Conservation (phyloP, 495 filamentous ascomycete genomes). For the Pseudoneurospora amorphoporcata region DNA sequence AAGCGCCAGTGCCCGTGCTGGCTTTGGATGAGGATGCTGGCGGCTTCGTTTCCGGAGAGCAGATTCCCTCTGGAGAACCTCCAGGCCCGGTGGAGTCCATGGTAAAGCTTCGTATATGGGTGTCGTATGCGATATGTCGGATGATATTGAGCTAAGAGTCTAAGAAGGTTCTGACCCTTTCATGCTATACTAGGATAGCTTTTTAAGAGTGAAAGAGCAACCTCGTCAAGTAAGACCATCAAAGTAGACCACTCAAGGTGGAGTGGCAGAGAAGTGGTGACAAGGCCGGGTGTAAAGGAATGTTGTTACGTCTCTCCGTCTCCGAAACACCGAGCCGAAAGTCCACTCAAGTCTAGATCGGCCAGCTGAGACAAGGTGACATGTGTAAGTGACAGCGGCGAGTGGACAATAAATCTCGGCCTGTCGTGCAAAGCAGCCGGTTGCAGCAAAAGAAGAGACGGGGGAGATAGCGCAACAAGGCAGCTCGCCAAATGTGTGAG, state of each 20-base stretch:
- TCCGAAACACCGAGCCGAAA: not conserved
- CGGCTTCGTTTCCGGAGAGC: not conserved
- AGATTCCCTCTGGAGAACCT: not conserved
- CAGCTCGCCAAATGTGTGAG: not conserved
- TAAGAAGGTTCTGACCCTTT: not conserved
- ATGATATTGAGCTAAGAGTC: not conserved
- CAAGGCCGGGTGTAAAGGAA: not conserved
- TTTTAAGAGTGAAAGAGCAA: not conserved
- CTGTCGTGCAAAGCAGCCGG: not conserved
- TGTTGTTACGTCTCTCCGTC: not conserved
- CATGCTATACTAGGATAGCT: not conserved
- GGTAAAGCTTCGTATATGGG: not conserved
- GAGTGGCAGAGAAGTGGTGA: not conserved
- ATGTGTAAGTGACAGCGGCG: not conserved
- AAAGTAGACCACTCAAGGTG: not conserved
- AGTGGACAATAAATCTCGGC: conserved; percentile 3
- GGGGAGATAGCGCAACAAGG: not conserved
- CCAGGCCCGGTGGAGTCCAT: conserved; percentile 4
- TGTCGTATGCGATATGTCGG: not conserved
- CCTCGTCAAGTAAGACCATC: not conserved
- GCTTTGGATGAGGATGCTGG: not conserved
- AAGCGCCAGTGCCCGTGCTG: not conserved
- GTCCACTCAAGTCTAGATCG: not conserved
- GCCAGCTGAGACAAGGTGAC: not conserved
- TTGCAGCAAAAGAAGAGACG: not conserved